Evolutionary conservation across 306 rosid species (phyloP).

Genomic region (Sophora flavescens): DNA sequence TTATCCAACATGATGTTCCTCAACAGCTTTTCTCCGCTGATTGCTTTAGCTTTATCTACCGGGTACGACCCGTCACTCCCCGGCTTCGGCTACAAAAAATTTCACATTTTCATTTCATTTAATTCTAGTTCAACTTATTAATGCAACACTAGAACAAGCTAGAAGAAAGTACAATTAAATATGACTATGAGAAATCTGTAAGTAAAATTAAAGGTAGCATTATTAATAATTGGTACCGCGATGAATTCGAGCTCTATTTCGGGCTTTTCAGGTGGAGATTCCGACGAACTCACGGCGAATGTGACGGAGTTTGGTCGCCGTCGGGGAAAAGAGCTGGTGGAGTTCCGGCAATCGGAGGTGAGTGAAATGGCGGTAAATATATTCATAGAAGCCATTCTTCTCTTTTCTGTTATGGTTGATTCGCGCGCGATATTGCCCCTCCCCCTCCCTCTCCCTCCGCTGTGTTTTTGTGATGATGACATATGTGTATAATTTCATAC

Average conservation of each 20-base stretch:
- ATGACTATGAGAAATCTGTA: neutral
- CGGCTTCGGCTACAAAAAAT: slow-evolving; percentile 66
- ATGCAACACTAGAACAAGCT: neutral
- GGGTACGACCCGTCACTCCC: slow-evolving; percentile 70
- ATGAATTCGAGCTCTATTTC: slow-evolving; percentile 84
- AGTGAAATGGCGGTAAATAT: slow-evolving; percentile 51
- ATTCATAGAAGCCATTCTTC: slow-evolving; percentile 65
- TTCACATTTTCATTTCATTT: neutral
- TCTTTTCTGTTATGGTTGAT: slow-evolving; percentile 4
- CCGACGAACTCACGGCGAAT: slow-evolving; percentile 49
- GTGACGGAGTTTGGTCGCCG: slow-evolving; percentile 45
- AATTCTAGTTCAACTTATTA: neutral
- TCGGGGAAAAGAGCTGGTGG: slow-evolving; percentile 21
- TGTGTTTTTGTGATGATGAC: no score
- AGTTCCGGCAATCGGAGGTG: slow-evolving; percentile 22
- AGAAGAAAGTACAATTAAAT: neutral
- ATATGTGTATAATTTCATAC: no score
- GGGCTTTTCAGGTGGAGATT: slow-evolving; percentile 50
- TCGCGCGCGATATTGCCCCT: neutral
- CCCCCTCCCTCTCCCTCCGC: neutral
- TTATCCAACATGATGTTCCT: slow-evolving; percentile 90
- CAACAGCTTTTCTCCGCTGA: slow-evolving; percentile 83
- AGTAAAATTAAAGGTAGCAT: neutral
- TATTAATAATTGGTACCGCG: slow-evolving; percentile 53
- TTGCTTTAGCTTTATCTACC: slow-evolving; percentile 69